phyloP scores from a whole-genome alignment of 2,329 filamentous ascomycete species.

The Xylaria sp. region DNA sequence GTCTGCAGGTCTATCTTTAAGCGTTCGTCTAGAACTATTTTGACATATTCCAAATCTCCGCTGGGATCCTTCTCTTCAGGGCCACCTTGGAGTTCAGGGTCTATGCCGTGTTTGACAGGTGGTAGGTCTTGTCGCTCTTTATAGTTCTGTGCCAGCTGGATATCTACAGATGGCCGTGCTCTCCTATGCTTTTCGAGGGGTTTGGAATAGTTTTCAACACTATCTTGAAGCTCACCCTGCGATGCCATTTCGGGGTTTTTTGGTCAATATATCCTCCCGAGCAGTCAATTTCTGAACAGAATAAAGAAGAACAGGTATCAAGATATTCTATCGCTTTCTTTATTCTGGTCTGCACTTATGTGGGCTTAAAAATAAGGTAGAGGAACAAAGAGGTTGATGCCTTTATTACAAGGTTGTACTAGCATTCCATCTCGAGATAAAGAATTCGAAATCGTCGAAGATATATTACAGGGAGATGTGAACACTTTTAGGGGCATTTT shows the following conservation, averaged over 20 bases:
- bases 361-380: neutral
- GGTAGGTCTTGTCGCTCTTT: slow-evolving; percentile 20
- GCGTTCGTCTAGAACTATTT: slow-evolving; percentile 10
- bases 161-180: slow-evolving; percentile 27
- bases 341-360: neutral
- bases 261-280: neutral
- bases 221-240: neutral
- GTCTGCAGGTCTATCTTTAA: neutral
- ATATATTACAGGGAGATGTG: neutral
- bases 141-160: slow-evolving; percentile 24
- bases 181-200: neutral
- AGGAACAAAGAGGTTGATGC: neutral
- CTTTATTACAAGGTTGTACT: slow-evolving; percentile 3
- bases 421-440: neutral
- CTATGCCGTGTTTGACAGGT: slow-evolving; percentile 5
- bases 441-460: neutral
- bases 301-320: neutral
- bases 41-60: neutral
- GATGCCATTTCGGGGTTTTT: slow-evolving; percentile 9
- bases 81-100: neutral
- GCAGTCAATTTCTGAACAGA: neutral
- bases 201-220: neutral
- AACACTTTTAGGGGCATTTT: neutral
- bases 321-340: neutral
- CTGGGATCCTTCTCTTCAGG: neutral